A percentile compares a stretch with the other conserved stretches of the same genome.
These are phyloP conservation scores for Trichosporon sp. DNA, from an alignment of 1,284 basidiomycete genomes.

Conservation along the genomic window DNA sequence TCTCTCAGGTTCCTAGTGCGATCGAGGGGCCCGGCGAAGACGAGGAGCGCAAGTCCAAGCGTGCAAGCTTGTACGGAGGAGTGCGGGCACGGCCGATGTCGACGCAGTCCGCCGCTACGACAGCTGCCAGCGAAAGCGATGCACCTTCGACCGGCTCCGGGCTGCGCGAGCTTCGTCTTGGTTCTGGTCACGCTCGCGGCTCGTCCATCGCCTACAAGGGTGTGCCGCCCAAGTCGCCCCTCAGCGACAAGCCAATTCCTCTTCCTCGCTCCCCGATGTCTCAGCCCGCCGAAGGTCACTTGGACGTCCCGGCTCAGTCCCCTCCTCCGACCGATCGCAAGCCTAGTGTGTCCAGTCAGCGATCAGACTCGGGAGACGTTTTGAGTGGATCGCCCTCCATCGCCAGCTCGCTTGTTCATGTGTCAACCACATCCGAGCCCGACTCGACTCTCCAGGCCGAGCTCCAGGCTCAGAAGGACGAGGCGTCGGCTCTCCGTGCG, in stretches of 20 bases:
- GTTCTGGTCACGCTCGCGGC: slow-evolving; percentile 15
- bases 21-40: not conserved
- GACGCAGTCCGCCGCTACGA: slow-evolving; percentile 1
- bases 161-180: slow-evolving; percentile 49
- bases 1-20: slow-evolving; percentile 48
- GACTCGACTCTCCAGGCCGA: not conserved
- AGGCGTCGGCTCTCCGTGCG: slow-evolving; percentile 59
- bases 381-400: slow-evolving; percentile 7
- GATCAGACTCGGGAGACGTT: slow-evolving; percentile 8
- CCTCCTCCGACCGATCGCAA: slow-evolving; percentile 11
- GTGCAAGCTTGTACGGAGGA: slow-evolving; percentile 28
- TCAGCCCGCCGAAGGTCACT: slow-evolving; percentile 1
- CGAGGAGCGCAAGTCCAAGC: slow-evolving; percentile 24
- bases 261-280: slow-evolving; percentile 8
- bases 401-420: not conserved
- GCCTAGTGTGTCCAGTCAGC: slow-evolving; percentile 6
- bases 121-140: slow-evolving; percentile 11
- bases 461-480: slow-evolving; percentile 12
- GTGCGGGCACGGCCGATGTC: slow-evolving; percentile 20
- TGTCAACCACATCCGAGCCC: slow-evolving; percentile 4
- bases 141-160: slow-evolving; percentile 33
- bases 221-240: not conserved
- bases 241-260: not conserved
- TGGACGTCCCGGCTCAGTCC: not conserved
- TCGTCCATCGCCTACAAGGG: slow-evolving; percentile 17